Evolutionary conservation across 169 alveolate species (phyloP).

Genomic region (Cytauxzoon felis): DNA sequence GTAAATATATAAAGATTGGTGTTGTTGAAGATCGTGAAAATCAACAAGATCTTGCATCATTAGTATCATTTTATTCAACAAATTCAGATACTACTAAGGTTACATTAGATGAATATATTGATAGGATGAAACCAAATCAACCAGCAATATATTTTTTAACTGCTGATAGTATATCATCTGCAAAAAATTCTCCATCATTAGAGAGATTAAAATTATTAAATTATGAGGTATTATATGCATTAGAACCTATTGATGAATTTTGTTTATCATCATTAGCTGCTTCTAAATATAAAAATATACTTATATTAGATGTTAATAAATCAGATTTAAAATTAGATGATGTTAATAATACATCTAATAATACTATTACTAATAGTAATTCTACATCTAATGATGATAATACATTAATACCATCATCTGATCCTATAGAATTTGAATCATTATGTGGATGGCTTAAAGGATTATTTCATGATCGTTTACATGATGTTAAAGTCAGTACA

Average conservation of each 20-base stretch:
- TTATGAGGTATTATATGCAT: slow-evolving; percentile 89
- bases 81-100: slow-evolving; percentile 73
- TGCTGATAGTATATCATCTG: slow-evolving; percentile 88
- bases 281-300: slow-evolving; percentile 86
- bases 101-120: slow-evolving; percentile 88
- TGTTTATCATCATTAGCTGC: slow-evolving; percentile 85
- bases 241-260: slow-evolving; percentile 97
- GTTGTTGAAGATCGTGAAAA: slow-evolving; percentile 95
- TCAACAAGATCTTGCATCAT: slow-evolving; percentile 89
- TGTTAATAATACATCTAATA: background rate
- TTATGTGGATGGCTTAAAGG: slow-evolving; percentile 87
- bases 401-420: background rate
- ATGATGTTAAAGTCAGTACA: slow-evolving; percentile 84
- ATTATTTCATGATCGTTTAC: slow-evolving; percentile 80
- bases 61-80: slow-evolving; percentile 86
- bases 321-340: slow-evolving; percentile 89
- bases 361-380: background rate
- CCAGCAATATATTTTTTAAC: slow-evolving; percentile 91
- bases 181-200: slow-evolving; percentile 89
- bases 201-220: slow-evolving; percentile 86
- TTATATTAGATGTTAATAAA: slow-evolving; percentile 89
- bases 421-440: slow-evolving; percentile 74
- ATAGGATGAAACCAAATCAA: slow-evolving; percentile 88
- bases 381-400: slow-evolving; percentile 13
- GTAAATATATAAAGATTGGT: slow-evolving; percentile 90